These are phyloP conservation scores for Ramularia endophylla DNA, from an alignment of 2,329 filamentous ascomycete species.

Conservation along the genomic window DNA sequence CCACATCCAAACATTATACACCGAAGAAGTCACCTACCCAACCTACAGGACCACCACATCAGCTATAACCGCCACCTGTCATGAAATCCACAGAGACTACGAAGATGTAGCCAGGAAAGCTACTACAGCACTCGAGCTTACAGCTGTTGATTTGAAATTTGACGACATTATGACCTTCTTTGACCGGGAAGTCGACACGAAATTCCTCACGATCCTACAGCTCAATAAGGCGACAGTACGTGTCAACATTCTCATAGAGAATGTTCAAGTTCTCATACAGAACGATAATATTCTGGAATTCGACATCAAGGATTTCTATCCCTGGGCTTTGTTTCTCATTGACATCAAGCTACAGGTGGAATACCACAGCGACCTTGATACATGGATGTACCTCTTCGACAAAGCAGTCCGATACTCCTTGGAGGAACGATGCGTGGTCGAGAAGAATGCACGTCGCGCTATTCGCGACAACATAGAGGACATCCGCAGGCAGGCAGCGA, in stretches of 20 bases:
- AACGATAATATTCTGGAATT: not conserved
- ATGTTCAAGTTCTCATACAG: not conserved
- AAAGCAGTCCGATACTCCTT: too few species aligned
- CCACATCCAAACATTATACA: not conserved
- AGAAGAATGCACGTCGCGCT: not conserved
- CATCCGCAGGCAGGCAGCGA: conserved; percentile 1
- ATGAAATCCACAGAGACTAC: conserved; percentile 1
- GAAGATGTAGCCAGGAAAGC: not conserved
- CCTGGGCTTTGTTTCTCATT: conserved; percentile 4
- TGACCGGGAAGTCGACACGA: not conserved
- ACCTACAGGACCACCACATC: conserved; percentile 1
- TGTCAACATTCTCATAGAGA: conserved; percentile 1
- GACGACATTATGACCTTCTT: conserved; percentile 1
- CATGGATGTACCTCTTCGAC: conserved; percentile 3
- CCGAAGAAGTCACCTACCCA: not conserved
- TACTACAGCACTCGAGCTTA: conserved; percentile 1
- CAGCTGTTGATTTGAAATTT: conserved; percentile 1
- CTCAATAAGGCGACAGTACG: conserved; percentile 1
- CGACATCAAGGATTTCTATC: not conserved
- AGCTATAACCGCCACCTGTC: conserved; percentile 1
- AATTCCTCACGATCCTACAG: conserved; percentile 3
- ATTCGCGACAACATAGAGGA: conserved; percentile 1
- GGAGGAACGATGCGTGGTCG: conserved; percentile 1
- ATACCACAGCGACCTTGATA: conserved; percentile 2
- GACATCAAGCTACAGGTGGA: not conserved